Conservation (phyloP, 495 filamentous ascomycete genomes). For the Penicillium lagena region DNA sequence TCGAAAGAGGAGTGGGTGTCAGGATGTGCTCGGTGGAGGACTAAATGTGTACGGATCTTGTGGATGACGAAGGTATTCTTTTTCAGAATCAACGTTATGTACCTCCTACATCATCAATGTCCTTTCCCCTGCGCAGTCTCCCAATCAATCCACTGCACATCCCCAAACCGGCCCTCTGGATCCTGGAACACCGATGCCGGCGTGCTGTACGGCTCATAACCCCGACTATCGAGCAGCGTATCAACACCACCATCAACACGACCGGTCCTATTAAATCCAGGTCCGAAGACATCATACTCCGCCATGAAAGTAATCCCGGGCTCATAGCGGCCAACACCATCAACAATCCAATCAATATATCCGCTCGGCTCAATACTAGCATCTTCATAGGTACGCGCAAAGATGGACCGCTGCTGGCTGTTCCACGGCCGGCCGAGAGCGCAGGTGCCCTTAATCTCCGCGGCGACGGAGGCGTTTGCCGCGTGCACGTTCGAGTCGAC, state of each 20-base stretch:
- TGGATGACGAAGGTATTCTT: constrained; percentile 4
- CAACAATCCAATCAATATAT: constrained; percentile 48
- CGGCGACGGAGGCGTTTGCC: constrained; percentile 43
- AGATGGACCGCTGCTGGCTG: constrained; percentile 44
- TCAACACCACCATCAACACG: constrained; percentile 34
- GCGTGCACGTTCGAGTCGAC: constrained; percentile 40
- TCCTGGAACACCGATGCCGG: constrained; percentile 49
- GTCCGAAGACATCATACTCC: constrained; percentile 47
- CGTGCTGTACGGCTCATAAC: constrained; percentile 37
- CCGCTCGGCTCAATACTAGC: constrained; percentile 41
- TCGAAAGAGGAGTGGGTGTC: constrained; percentile 1
- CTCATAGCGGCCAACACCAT: constrained; percentile 27
- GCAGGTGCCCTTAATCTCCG: constrained; percentile 41
- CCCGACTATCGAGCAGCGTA: constrained; percentile 29
- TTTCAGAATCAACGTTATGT: not conserved
- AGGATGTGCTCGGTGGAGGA: constrained; percentile 13
- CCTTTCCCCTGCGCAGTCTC: constrained; percentile 3
- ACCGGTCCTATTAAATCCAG: constrained; percentile 47
- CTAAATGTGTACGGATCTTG: constrained; percentile 19
- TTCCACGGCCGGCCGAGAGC: constrained; percentile 57
- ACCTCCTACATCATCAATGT: no score
- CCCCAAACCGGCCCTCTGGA: constrained; percentile 37
- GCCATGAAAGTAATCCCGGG: constrained; percentile 46
- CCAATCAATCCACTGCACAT: constrained; percentile 51
- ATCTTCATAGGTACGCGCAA: constrained; percentile 47